These are phyloP conservation scores for Barnettozyma vustinii DNA, from an alignment of 805 yeast species.

Conservation along the genomic window DNA sequence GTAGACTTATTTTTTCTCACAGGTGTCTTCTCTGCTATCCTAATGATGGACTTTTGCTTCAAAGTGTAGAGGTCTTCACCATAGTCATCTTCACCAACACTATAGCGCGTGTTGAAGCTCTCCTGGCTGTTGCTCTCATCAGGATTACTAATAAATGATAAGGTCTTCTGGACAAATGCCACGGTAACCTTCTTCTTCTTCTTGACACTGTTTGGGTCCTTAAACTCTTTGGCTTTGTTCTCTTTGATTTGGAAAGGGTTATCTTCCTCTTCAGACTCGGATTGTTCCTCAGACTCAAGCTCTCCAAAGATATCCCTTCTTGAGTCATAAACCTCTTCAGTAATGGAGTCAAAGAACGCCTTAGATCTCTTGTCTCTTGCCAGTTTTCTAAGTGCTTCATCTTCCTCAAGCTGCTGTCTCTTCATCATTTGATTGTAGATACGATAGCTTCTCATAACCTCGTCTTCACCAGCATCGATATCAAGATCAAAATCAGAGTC, in stretches of 20 bases:
- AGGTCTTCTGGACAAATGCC: conserved; percentile 49
- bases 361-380: conserved; percentile 50
- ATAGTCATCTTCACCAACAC: conserved; percentile 28
- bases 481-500: conserved; percentile 54
- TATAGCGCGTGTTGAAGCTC: conserved; percentile 22
- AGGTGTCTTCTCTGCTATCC: conserved; percentile 28
- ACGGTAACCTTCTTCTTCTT: conserved; percentile 39
- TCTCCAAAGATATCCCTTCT: conserved; percentile 29
- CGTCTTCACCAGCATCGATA: conserved; percentile 73
- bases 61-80: conserved; percentile 41
- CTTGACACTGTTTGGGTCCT: conserved; percentile 20
- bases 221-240: conserved; percentile 16
- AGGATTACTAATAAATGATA: conserved; percentile 43
- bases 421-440: conserved; percentile 21
- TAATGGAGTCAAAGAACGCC: conserved; percentile 63
- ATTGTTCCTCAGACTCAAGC: conserved; percentile 23
- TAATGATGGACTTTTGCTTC: conserved; percentile 37
- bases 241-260: conserved; percentile 26
- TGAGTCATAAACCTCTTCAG: conserved; percentile 38
- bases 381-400: conserved; percentile 41
- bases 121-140: conserved; percentile 19
- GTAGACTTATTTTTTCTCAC: conserved; percentile 11
- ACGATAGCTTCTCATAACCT: conserved; percentile 32
- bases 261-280: conserved; percentile 25
- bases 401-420: conserved; percentile 44